phyloP scores from a whole-genome alignment of 2,329 filamentous ascomycete genomes.

The Beauveria sp. region DNA sequence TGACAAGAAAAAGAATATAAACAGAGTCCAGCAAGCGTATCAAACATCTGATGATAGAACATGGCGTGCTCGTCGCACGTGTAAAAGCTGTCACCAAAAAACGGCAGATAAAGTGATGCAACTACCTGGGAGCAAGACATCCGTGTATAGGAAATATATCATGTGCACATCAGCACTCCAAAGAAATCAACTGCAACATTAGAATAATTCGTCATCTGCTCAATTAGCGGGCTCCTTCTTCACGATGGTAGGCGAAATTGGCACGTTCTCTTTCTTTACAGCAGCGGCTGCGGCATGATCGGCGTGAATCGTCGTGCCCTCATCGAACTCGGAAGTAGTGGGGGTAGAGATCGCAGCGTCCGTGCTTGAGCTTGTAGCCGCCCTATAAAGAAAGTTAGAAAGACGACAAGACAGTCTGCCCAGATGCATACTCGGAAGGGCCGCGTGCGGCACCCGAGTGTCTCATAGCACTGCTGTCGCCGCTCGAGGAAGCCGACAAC shows the following conservation, averaged over 20 bases:
- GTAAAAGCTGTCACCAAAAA: conserved; percentile 19
- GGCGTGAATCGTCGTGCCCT: conserved; percentile 47
- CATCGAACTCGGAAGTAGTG: conserved; percentile 42
- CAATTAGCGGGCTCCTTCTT: conserved; percentile 32
- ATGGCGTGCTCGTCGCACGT: conserved; percentile 29
- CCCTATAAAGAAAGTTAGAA: conserved; percentile 30
- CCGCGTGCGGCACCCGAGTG: conserved; percentile 25
- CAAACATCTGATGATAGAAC: conserved; percentile 24
- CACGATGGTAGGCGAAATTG: conserved; percentile 37
- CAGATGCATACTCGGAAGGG: conserved; percentile 29
- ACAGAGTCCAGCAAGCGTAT: conserved; percentile 25
- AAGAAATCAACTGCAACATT: conserved; percentile 12
- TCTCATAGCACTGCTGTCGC: conserved; percentile 21
- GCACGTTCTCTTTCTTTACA: conserved; percentile 31
- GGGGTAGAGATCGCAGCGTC: conserved; percentile 32
- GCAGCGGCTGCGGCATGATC: conserved; percentile 35
- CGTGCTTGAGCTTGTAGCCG: conserved; percentile 32
- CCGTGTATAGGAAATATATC: conserved; percentile 12
- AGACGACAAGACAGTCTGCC: conserved; percentile 17
- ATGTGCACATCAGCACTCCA: conserved; percentile 12
- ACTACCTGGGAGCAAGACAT: conserved; percentile 13
- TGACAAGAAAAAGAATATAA: conserved; percentile 19
- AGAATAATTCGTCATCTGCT: conserved; percentile 18
- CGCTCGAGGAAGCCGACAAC: conserved; percentile 22
- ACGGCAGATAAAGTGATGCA: conserved; percentile 5